These are phyloP conservation scores for Chenopodium formosanum DNA, from an alignment of 148 eudicot genomes.

Conservation along the genomic window DNA sequence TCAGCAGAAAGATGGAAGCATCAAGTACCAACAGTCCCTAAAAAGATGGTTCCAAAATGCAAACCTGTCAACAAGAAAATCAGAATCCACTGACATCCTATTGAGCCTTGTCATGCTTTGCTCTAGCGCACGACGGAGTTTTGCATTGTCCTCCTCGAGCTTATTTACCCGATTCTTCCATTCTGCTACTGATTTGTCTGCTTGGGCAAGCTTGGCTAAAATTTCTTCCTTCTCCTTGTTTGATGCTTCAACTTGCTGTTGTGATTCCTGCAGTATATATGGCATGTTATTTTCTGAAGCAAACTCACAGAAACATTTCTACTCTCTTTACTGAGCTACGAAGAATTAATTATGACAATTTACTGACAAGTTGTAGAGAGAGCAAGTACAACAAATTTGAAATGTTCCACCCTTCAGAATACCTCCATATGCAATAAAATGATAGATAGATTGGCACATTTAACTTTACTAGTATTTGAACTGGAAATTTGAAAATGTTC, in stretches of 20 bases:
- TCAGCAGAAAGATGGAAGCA: background rate
- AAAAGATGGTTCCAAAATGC: constrained; percentile 8
- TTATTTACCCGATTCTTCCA: constrained; percentile 76
- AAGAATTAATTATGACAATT: background rate
- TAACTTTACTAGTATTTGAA: background rate
- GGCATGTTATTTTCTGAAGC: constrained; percentile 7
- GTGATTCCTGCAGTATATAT: constrained; percentile 58
- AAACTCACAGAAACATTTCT: background rate
- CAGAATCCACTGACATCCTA: constrained; percentile 97
- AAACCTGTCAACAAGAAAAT: constrained; percentile 93
- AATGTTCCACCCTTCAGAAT: background rate
- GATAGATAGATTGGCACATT: background rate
- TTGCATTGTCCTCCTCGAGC: constrained; percentile 87
- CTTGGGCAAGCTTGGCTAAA: constrained; percentile 53
- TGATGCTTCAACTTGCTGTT: constrained; percentile 55
- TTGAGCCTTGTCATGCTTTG: constrained; percentile 98
- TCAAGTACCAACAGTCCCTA: background rate
- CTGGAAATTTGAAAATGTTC: background rate
- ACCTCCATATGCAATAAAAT: background rate
- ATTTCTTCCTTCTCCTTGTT: constrained; percentile 69
- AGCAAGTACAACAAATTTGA: background rate
- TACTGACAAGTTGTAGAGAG: background rate
- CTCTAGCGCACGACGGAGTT: constrained; percentile 91
- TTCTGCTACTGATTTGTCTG: constrained; percentile 56
- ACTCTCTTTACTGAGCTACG: background rate